Evolutionary conservation across 257 asterid species (phyloP).

Genomic region (Jaltomata sinuosa): DNA sequence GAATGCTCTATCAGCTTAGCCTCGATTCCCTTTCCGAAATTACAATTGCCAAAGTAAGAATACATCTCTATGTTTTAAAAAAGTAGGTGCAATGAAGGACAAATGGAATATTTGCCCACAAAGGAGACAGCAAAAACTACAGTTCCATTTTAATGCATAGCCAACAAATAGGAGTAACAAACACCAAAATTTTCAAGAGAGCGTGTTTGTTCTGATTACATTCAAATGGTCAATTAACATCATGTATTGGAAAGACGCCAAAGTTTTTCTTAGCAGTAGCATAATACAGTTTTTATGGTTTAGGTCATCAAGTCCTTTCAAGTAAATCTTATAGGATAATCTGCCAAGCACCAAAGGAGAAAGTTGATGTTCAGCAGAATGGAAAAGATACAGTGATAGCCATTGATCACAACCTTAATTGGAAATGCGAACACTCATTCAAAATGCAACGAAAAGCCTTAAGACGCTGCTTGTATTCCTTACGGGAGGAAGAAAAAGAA

Average conservation of each 20-base stretch:
- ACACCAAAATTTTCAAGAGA: background rate
- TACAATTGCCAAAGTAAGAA: background rate
- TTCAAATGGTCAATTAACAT: background rate
- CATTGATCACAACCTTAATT: background rate
- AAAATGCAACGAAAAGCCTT: background rate
- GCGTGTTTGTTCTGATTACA: background rate
- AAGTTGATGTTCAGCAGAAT: background rate
- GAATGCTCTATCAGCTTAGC: constrained; percentile 46
- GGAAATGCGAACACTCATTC: background rate
- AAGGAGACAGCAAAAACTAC: background rate
- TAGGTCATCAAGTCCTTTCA: background rate
- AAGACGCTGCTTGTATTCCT: background rate
- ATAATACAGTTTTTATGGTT: background rate
- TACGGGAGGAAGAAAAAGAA: background rate
- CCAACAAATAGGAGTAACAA: background rate
- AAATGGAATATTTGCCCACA: background rate
- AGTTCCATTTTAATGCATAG: background rate
- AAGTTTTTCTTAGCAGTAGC: background rate
- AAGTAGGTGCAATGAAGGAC: background rate
- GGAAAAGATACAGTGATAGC: background rate
- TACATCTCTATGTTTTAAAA: background rate
- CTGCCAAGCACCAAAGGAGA: background rate
- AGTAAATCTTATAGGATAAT: background rate
- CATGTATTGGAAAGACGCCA: background rate
- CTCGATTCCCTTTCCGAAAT: constrained; percentile 40